Evolutionary conservation across 306 rosid genomes (phyloP).

Genomic region (Mimosa bimucronata): DNA sequence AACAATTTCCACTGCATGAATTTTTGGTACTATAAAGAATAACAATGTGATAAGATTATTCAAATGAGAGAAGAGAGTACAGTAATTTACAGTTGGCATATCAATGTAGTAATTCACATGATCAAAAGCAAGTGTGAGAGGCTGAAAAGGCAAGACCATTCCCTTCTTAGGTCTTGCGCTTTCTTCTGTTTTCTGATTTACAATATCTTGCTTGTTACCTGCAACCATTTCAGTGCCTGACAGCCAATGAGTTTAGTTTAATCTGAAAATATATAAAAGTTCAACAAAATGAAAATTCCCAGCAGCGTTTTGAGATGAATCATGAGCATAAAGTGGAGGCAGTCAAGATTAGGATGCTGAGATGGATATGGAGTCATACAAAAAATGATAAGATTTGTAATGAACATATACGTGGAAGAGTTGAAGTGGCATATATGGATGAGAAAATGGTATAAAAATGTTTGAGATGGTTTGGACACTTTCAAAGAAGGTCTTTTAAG

Average conservation of each 20-base stretch:
- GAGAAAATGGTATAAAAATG: too few species aligned
- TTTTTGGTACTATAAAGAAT: background rate
- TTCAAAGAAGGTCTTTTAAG: too few species aligned
- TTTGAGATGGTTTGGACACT: too few species aligned
- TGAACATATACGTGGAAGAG: too few species aligned
- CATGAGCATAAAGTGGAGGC: too few species aligned
- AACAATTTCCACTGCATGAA: background rate
- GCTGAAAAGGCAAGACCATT: conserved; percentile 56
- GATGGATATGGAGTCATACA: too few species aligned
- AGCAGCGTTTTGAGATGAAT: background rate
- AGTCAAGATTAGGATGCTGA: too few species aligned
- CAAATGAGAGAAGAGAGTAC: conserved; percentile 15
- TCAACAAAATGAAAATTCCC: background rate
- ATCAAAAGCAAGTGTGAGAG: conserved; percentile 50
- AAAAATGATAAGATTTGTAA: too few species aligned
- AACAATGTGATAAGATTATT: conserved; percentile 24
- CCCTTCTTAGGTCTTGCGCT: conserved; percentile 44
- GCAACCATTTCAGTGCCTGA: background rate
- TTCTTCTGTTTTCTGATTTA: background rate
- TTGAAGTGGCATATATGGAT: too few species aligned
- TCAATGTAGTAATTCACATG: conserved; percentile 47
- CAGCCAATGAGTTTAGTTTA: background rate
- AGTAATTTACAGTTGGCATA: conserved; percentile 48
- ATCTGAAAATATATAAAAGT: background rate
- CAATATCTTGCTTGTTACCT: background rate